phyloP scores from a whole-genome alignment of 2,329 filamentous ascomycete genomes.

The Aspergillus brunneoviolaceus region DNA sequence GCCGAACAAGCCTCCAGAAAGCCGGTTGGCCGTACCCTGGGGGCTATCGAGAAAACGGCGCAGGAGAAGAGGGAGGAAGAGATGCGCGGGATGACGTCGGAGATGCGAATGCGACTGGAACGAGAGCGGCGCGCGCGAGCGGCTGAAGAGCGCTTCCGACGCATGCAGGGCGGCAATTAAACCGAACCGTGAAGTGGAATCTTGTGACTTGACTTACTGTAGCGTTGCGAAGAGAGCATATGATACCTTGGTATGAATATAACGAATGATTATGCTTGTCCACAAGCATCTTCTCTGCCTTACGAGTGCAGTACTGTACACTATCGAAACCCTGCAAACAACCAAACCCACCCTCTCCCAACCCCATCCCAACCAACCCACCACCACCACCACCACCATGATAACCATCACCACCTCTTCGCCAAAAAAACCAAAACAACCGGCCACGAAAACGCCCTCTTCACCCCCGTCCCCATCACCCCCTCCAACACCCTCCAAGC shows the following conservation, averaged over 20 bases:
- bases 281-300: too few relatives aligned
- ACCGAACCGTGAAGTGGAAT: neutral
- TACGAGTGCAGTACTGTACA: too few relatives aligned
- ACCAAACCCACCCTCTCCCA: too few relatives aligned
- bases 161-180: slow-evolving; percentile 53
- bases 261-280: neutral
- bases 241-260: neutral
- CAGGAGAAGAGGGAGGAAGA: slow-evolving; percentile 83
- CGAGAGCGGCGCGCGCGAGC: slow-evolving; percentile 86
- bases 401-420: too few relatives aligned
- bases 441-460: too few relatives aligned
- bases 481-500: too few relatives aligned
- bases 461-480: too few relatives aligned
- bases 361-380: too few relatives aligned
- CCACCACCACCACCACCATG: too few relatives aligned
- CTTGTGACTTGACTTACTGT: neutral
- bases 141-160: slow-evolving; percentile 80
- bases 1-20: slow-evolving; percentile 51
- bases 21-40: slow-evolving; percentile 56
- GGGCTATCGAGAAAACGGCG: slow-evolving; percentile 66
- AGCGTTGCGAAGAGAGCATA: neutral
- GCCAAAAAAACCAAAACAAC: too few relatives aligned
- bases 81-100: slow-evolving; percentile 76
- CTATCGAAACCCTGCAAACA: too few relatives aligned
- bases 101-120: slow-evolving; percentile 81